phyloP scores from a whole-genome alignment of 768 basidiomycete genomes.

The Mycena kentingensis region DNA sequence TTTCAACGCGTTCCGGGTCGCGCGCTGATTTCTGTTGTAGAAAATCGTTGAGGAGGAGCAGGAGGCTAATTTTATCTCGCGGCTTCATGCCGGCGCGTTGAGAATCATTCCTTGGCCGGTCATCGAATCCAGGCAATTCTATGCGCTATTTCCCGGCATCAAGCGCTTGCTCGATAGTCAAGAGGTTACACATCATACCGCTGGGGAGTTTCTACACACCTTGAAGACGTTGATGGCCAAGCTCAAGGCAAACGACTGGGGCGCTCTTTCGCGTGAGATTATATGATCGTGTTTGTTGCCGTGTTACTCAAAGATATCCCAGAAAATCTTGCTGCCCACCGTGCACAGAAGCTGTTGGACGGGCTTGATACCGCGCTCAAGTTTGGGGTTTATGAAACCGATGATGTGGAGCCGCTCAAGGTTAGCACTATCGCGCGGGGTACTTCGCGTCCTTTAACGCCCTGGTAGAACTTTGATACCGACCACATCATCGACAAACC shows the following conservation, averaged over 20 bases:
- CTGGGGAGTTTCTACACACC: conserved; percentile 55
- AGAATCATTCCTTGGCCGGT: conserved; percentile 69
- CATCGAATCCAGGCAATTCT: conserved; percentile 63
- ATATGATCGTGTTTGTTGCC: not conserved
- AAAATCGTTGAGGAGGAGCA: conserved; percentile 66
- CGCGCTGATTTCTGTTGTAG: conserved; percentile 26
- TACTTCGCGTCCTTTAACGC: no score
- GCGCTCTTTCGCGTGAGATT: conserved; percentile 59
- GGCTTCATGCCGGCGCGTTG: conserved; percentile 55
- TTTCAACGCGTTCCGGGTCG: not conserved
- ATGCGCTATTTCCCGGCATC: conserved; percentile 51
- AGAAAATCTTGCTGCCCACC: conserved; percentile 54
- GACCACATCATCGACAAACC: conserved; percentile 39
- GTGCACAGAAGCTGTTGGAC: conserved; percentile 42
- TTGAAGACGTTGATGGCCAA: conserved; percentile 71
- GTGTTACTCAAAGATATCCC: not conserved
- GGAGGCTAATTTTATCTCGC: conserved; percentile 62
- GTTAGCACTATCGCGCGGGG: conserved; percentile 34
- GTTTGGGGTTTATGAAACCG: conserved; percentile 47
- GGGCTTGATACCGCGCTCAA: conserved; percentile 51
- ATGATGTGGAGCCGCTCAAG: conserved; percentile 51
- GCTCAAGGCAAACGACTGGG: conserved; percentile 68
- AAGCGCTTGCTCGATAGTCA: conserved; percentile 53
- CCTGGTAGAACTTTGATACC: conserved; percentile 61
- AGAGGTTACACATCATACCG: conserved; percentile 47